These are phyloP conservation scores for Ilyonectria robusta DNA, from an alignment of 2,329 filamentous ascomycete genomes.

Conservation along the genomic window DNA sequence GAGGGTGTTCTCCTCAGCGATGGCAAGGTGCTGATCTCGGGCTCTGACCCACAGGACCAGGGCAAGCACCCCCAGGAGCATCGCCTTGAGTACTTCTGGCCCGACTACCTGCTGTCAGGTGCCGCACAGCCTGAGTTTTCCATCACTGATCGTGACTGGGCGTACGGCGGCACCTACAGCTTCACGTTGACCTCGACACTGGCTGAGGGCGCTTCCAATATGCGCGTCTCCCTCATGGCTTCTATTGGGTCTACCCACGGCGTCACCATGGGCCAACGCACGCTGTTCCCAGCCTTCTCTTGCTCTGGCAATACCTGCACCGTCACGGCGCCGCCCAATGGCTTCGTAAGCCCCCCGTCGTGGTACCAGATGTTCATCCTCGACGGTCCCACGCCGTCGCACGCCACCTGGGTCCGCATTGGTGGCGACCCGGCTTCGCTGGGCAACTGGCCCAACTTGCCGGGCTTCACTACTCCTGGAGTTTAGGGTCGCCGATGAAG, in stretches of 20 bases:
- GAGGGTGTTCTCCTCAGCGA: conserved; percentile 75
- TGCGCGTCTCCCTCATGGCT: conserved; percentile 66
- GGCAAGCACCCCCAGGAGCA: conserved; percentile 71
- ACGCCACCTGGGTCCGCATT: conserved; percentile 73
- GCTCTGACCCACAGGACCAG: conserved; percentile 63
- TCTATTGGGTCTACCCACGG: conserved; percentile 65
- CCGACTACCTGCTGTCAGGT: conserved; percentile 70
- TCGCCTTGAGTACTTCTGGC: conserved; percentile 75
- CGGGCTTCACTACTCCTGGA: conserved; percentile 57
- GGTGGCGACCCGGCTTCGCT: conserved; percentile 74
- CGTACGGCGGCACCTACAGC: conserved; percentile 61
- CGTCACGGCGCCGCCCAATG: conserved; percentile 69
- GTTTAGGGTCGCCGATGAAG: conserved; percentile 41
- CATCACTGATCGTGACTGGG: conserved; percentile 69
- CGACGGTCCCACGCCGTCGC: conserved; percentile 71
- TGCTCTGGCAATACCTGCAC: conserved; percentile 66
- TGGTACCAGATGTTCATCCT: conserved; percentile 77
- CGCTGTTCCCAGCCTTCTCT: conserved; percentile 70
- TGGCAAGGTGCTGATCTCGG: conserved; percentile 74
- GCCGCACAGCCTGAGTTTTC: conserved; percentile 68
- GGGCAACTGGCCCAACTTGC: conserved; percentile 73
- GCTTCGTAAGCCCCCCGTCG: conserved; percentile 72
- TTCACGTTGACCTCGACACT: conserved; percentile 58
- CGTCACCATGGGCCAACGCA: conserved; percentile 76
- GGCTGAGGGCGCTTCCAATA: conserved; percentile 54